Conservation (phyloP, 129 eudicot genomes). For the Artemisia annua region DNA sequence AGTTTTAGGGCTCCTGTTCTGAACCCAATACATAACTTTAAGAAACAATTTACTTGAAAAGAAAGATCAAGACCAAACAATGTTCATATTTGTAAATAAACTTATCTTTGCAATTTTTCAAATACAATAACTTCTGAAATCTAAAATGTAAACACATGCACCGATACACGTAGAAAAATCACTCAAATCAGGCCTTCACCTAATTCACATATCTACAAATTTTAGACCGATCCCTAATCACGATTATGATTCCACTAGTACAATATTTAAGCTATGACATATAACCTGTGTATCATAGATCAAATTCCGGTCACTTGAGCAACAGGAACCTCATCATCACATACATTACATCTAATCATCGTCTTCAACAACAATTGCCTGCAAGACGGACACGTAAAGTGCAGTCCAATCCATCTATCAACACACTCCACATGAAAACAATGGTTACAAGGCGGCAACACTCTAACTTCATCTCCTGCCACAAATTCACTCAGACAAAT, state of each 20-base stretch:
- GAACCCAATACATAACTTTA: too few species aligned
- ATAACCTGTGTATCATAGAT: conserved; percentile 1
- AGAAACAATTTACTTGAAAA: too few species aligned
- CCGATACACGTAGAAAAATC: neutral
- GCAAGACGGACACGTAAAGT: conserved; percentile 79
- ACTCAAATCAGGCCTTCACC: neutral
- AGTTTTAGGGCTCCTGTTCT: too few species aligned
- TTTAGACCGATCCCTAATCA: too few species aligned
- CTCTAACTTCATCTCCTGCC: conserved; percentile 60
- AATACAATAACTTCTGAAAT: neutral
- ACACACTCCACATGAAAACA: conserved; percentile 67
- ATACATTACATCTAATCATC: neutral
- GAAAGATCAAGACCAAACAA: neutral
- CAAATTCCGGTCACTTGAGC: conserved; percentile 1
- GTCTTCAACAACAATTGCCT: conserved; percentile 46
- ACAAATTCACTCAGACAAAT: conserved; percentile 62
- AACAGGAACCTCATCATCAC: conserved; percentile 4
- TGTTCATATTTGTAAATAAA: neutral
- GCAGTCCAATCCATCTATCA: conserved; percentile 70
- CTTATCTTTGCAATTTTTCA: neutral
- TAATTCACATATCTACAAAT: too few species aligned
- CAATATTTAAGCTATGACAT: too few species aligned
- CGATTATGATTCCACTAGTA: too few species aligned
- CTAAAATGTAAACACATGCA: neutral
- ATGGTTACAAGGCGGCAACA: conserved; percentile 68